phyloP scores from a whole-genome alignment of 768 basidiomycete species.

The Phallus indusiatus region DNA sequence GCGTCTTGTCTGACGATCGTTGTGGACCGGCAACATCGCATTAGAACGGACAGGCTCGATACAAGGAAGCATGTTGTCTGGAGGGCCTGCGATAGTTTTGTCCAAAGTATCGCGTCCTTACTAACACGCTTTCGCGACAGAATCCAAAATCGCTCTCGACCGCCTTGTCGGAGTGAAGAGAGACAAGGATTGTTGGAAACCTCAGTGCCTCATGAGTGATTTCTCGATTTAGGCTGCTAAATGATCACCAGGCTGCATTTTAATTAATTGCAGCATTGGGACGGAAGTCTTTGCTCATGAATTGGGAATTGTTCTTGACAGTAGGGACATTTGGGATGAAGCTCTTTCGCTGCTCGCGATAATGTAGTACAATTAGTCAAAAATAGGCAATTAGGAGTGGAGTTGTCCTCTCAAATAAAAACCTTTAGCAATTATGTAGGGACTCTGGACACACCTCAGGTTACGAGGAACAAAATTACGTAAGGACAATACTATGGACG shows the following conservation, averaged over 20 bases:
- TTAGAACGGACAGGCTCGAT: slow-evolving; percentile 54
- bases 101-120: background rate
- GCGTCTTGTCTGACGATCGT: slow-evolving; percentile 49
- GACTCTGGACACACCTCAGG: no score
- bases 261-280: no score
- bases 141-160: background rate
- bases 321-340: no score
- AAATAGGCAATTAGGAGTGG: no score
- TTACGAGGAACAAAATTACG: background rate
- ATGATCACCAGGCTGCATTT: no score
- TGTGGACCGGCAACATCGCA: slow-evolving; percentile 58
- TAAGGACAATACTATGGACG: background rate
- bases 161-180: background rate
- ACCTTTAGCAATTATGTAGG: no score
- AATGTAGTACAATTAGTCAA: no score
- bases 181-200: background rate
- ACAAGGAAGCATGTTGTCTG: slow-evolving; percentile 21
- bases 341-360: no score
- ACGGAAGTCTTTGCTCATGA: no score
- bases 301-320: no score
- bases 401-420: no score
- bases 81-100: slow-evolving; percentile 3
- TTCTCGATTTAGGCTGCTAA: background rate
- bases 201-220: background rate
- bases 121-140: background rate